Evolutionary conservation across 1,284 basidiomycete genomes (phyloP).

Genomic region (Tilletia walkeri): DNA sequence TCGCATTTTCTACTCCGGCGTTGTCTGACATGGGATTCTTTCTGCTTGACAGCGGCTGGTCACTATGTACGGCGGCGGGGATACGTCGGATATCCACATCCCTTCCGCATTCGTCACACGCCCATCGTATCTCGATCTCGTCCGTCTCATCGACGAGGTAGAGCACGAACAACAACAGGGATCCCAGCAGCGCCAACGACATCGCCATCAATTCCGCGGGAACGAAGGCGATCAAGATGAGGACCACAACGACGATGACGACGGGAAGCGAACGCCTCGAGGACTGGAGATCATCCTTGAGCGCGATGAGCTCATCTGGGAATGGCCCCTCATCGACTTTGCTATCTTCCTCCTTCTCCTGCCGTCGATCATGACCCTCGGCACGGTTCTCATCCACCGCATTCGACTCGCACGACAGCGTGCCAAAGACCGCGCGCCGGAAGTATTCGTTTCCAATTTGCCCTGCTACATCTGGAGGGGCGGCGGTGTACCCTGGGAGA

Average conservation of each 20-base stretch:
- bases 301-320: conserved; percentile 46
- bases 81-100: conserved; percentile 48
- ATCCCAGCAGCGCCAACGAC: too few species aligned
- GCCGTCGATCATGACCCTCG: conserved; percentile 50
- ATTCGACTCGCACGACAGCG: conserved; percentile 42
- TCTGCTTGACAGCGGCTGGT: conserved; percentile 33
- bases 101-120: conserved; percentile 53
- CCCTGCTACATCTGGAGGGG: conserved; percentile 52
- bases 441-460: conserved; percentile 42
- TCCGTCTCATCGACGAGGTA: conserved; percentile 42
- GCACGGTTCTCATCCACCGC: conserved; percentile 46
- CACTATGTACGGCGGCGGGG: conserved; percentile 51
- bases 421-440: conserved; percentile 48
- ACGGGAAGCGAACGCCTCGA: neutral
- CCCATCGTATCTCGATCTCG: conserved; percentile 49
- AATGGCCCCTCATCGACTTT: conserved; percentile 49
- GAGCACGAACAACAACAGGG: conserved; percentile 32
- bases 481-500: conserved; percentile 48
- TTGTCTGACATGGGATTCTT: too few species aligned
- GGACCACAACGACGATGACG: neutral
- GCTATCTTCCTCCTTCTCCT: conserved; percentile 50
- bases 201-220: neutral
- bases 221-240: neutral
- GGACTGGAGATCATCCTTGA: conserved; percentile 49
- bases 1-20: too few species aligned